Evolutionary conservation across 2,329 filamentous ascomycete genomes (phyloP).

Genomic region (Plenodomus biglobosus): DNA sequence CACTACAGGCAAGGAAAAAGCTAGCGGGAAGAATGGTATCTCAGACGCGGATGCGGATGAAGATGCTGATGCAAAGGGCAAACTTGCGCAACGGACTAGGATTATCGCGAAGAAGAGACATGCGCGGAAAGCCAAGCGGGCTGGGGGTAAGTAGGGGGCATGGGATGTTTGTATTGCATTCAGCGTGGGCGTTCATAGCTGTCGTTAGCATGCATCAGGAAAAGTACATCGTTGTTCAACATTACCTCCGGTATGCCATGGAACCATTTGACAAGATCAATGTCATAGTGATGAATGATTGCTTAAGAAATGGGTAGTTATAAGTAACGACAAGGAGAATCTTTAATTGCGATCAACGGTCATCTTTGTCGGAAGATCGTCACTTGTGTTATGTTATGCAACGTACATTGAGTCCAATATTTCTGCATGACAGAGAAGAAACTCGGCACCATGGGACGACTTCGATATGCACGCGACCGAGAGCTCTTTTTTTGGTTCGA

Average conservation of each 20-base stretch:
- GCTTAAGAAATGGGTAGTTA: too few species aligned
- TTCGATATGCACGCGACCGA: too few species aligned
- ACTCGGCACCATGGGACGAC: too few species aligned
- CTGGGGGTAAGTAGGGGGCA: slow-evolving; percentile 51
- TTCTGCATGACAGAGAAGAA: too few species aligned
- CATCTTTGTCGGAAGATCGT: too few species aligned
- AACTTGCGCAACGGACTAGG: slow-evolving; percentile 65
- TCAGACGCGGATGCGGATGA: slow-evolving; percentile 18
- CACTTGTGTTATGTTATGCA: too few species aligned
- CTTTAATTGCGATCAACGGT: too few species aligned
- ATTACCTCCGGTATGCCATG: not conserved
- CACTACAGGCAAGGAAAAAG: slow-evolving; percentile 16
- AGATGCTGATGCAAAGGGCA: slow-evolving; percentile 48
- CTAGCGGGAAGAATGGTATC: slow-evolving; percentile 15
- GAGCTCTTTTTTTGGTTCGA: too few species aligned
- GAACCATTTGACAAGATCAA: not conserved
- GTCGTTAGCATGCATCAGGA: not conserved
- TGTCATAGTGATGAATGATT: not conserved
- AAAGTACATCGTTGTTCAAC: not conserved
- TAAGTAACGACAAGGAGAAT: too few species aligned
- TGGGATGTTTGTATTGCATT: slow-evolving; percentile 8
- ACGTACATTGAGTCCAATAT: too few species aligned
- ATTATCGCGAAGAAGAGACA: slow-evolving; percentile 85
- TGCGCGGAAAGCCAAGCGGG: slow-evolving; percentile 64
- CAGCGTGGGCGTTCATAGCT: slow-evolving; percentile 13